Base-by-base conservation (phyloP, 495 filamentous ascomycete genomes). In the Aspergillus bridgeri region DNA sequence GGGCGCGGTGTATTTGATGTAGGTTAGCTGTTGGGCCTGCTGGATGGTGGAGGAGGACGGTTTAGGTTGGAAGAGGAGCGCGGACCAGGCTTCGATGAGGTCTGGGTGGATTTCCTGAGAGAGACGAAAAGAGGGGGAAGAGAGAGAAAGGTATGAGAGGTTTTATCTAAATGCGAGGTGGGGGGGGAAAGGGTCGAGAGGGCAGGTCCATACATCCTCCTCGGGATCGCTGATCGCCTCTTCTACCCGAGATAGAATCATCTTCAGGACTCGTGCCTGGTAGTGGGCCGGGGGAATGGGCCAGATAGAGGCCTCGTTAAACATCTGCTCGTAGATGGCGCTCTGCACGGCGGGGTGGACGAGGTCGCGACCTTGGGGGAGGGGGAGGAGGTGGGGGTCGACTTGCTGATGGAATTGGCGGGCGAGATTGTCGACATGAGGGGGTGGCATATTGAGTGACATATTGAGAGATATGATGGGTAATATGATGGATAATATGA, bases 51-150 rank as follows among this genome's bases (percentile, higher is more conserved):
- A 79, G 19, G 85, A 79, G 11, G 33, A 38, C 33, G 82, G 85
- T 23, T 89, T 65, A 5, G 81, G 81, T 24, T 79, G 72, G 13
- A 79, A 70, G 44, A 93, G 71, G 19, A 93, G 75, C 27, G 66
- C 59, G 33, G 83, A 81, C 61, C 91, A 77, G 51, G 72, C 72
- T 43, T 72, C 71, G 69, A 89, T 85, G 60, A 96, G 81, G 62
- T 86, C 74, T 64, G 93, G 88, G 51, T 84, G 86, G 48, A 95
- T 85, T 67, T 86, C 89, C 91, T 96, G 42, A n/a, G n/a, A n/a
- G n/a, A n/a, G n/a, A n/a, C n/a, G n/a, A n/a, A n/a, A n/a, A n/a
- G 33, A 18, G 48, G n/a, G 13, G 56, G 46, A 49, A 38, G 49
- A 27, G 19, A 46, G 43, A 47, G 23, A 48, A 20, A 51, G 25